Conservation (phyloP, 805 yeast genomes). For the Suhomyces pyralidae region DNA sequence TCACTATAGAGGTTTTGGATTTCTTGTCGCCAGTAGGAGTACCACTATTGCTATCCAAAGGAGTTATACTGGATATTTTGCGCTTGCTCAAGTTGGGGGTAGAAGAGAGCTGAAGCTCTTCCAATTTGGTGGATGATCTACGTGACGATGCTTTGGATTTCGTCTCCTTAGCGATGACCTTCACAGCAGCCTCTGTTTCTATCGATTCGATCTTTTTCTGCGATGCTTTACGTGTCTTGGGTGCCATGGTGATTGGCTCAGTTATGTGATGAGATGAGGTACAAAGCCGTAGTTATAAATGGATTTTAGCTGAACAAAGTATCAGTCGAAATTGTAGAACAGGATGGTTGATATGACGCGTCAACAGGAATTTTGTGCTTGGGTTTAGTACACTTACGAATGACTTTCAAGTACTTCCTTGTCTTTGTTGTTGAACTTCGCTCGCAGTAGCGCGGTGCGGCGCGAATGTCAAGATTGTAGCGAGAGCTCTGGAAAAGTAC, state of each 20-base stretch:
- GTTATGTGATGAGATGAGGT: background rate
- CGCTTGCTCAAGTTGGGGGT: conserved; percentile 2
- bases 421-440: background rate
- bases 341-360: background rate
- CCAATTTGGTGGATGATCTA: background rate
- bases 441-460: background rate
- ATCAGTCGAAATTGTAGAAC: background rate
- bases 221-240: conserved; percentile 8
- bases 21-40: background rate
- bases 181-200: background rate
- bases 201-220: conserved; percentile 2
- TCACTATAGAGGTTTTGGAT: conserved; percentile 9
- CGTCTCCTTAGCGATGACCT: background rate
- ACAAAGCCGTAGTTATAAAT: background rate
- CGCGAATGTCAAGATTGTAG: background rate
- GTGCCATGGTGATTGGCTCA: conserved; percentile 3
- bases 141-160: background rate
- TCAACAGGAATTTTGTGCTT: background rate
- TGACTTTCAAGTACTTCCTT: background rate
- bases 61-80: background rate
- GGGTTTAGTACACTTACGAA: background rate
- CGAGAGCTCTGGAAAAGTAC: background rate
- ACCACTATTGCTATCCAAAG: background rate
- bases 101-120: background rate
- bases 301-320: background rate